Evolutionary conservation across 1,139 yeast species (phyloP).

Genomic region (Suhomyces choctaworum): DNA sequence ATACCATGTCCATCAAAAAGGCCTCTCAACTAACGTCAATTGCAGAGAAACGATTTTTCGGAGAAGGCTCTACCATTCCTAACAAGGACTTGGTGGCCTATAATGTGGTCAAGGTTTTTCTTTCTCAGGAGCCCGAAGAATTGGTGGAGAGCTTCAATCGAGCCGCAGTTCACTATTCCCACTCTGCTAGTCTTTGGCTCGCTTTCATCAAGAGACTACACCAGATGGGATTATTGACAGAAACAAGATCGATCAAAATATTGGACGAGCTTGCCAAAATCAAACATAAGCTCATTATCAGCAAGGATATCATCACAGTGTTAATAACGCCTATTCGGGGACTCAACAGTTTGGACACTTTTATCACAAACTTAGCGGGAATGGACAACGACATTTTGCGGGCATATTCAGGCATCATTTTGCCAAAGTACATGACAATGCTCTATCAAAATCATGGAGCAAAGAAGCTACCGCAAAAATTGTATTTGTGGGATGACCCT

Average conservation of each 20-base stretch:
- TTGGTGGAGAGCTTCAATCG: conserved; percentile 33
- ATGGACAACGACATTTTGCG: conserved; percentile 7
- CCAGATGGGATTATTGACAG: conserved; percentile 36
- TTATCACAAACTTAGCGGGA: conserved; percentile 18
- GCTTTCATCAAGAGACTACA: conserved; percentile 36
- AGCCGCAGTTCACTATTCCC: conserved; percentile 24
- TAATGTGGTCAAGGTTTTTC: conserved; percentile 27
- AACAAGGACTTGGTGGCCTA: conserved; percentile 25
- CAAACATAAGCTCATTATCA: conserved; percentile 25
- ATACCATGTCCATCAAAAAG: conserved; percentile 24
- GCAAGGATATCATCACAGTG: conserved; percentile 33
- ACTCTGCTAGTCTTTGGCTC: conserved; percentile 38
- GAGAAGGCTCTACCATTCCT: conserved; percentile 14
- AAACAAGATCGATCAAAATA: conserved; percentile 29
- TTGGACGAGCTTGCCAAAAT: conserved; percentile 27
- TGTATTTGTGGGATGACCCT: conserved; percentile 22
- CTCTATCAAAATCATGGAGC: conserved; percentile 19
- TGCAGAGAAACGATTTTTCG: conserved; percentile 28
- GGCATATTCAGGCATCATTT: conserved; percentile 18
- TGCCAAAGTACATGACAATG: conserved; percentile 35
- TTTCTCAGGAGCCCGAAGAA: conserved; percentile 35
- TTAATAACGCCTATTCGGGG: conserved; percentile 31
- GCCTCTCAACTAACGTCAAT: conserved; percentile 29
- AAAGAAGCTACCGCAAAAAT: conserved; percentile 11
- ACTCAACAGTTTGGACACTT: conserved; percentile 21